Conservation (phyloP, 306 rosid species). For the Trifolium pratense region DNA sequence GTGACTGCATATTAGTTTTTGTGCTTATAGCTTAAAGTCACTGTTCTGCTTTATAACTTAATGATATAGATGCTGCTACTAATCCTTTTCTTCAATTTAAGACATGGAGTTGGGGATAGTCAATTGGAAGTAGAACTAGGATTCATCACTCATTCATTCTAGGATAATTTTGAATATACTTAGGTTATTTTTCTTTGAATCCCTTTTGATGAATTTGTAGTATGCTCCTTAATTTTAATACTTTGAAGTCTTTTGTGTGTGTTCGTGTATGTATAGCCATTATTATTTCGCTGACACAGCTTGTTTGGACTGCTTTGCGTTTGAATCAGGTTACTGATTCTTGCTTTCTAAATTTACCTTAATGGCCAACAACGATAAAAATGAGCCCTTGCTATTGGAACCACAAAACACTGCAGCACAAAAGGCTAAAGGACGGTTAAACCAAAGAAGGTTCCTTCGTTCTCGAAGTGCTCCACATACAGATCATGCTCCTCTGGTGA, state of each 20-base stretch:
- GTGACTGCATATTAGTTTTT: too few relatives aligned
- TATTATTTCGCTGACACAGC: conserved; percentile 28
- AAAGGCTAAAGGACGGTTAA: conserved; percentile 37
- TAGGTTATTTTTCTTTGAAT: conserved; percentile 4
- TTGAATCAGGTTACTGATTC: conserved; percentile 44
- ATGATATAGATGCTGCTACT: conserved; percentile 13
- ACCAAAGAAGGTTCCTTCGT: conserved; percentile 49
- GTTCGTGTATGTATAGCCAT: background rate
- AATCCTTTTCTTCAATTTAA: conserved; percentile 7
- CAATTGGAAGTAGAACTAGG: conserved; percentile 24
- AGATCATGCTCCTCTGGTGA: conserved; percentile 12
- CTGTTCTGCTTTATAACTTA: background rate
- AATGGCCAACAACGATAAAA: conserved; percentile 57
- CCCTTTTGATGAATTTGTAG: background rate
- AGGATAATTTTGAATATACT: conserved; percentile 3
- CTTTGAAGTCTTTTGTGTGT: conserved; percentile 6
- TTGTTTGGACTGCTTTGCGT: conserved; percentile 26
- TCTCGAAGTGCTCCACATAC: conserved; percentile 63
- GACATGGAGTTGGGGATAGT: background rate
- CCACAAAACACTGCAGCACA: conserved; percentile 34
- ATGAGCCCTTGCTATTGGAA: conserved; percentile 49
- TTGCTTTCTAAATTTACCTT: conserved; percentile 29
- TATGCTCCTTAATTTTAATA: conserved; percentile 4
- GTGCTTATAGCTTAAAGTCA: background rate
- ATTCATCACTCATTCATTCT: background rate